Base-by-base conservation (phyloP, 2,329 filamentous ascomycete species). In the Aureobasidium pullulans region DNA sequence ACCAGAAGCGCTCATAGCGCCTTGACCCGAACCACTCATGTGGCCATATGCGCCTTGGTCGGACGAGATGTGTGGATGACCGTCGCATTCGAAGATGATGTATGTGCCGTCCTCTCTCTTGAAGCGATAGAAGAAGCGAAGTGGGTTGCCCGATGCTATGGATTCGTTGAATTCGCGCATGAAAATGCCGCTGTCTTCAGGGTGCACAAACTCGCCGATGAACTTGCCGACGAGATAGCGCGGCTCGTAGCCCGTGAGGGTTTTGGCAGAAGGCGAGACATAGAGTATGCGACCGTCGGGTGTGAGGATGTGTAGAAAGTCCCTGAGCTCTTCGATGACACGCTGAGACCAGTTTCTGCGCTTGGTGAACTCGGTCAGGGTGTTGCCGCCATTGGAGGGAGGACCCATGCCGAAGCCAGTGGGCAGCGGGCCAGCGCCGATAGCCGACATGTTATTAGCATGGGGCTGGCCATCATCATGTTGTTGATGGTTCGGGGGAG, bases 61-160 rank as follows among this genome's bases (percentile, higher is more conserved):
- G 19, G 81, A 84, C 37, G 87, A 87, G 62, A 96, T 86, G 75
- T 97, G 93, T 11, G 91, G 89, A 70, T 96, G 93, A 52, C 93
- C 93, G 65, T 93, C 86, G n/a, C 89, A 86, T 75, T 97, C 93
- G 69, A 97, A 90, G 59, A 96, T 89, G 63, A 81, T 79, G 70
- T 87, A 95, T 2, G 79, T 79, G 23, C 84, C 85, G 69, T 94
- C 89, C 65, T 84, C 84, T 72, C 85, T 89, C 69, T 81, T 82
- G 70, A 96, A 85, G 52, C 93, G 86, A 71, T 95, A 94, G 76
- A 95, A 96, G 71, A 96, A 85, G 61, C 89, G 87, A 63, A 96
- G 74, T 4, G 85, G 79, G 65, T 88, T 87, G n/a, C 88, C 89
- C 7, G 84, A 88, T 2, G 89, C 86, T 63, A 96, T 93, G 15